These are phyloP conservation scores for Chaetoceros tenuissimus DNA, from an alignment of 108 stramenopile species.

Conservation along the genomic window DNA sequence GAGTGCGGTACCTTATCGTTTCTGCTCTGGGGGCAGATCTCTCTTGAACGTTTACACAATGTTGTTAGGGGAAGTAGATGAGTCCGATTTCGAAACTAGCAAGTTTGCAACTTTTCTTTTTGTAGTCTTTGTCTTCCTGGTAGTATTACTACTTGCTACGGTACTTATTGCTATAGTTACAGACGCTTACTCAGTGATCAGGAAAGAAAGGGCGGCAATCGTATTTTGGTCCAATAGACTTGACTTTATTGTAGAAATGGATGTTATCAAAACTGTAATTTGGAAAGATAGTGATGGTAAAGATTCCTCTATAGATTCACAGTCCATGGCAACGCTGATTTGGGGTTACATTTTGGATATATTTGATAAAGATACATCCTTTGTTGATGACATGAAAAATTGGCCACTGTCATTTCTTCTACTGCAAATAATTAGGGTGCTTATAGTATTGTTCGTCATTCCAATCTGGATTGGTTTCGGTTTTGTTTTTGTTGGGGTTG, in stretches of 20 bases:
- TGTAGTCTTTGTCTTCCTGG: conserved; percentile 32
- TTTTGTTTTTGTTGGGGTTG: conserved; percentile 26
- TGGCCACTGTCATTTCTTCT: too few species aligned
- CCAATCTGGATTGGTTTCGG: conserved; percentile 38
- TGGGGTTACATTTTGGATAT: conserved; percentile 36
- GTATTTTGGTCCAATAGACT: conserved; percentile 48
- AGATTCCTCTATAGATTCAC: conserved; percentile 32
- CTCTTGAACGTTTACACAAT: conserved; percentile 50
- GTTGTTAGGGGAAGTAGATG: conserved; percentile 59
- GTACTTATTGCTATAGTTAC: conserved; percentile 55
- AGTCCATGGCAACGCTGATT: conserved; percentile 21
- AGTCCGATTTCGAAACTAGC: conserved; percentile 17
- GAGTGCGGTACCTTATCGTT: too few species aligned
- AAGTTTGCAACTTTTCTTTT: conserved; percentile 20
- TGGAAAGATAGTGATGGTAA: conserved; percentile 20
- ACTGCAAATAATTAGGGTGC: conserved; percentile 21
- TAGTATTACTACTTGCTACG: conserved; percentile 41
- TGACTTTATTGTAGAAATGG: conserved; percentile 52
- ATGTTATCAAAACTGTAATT: conserved; percentile 24
- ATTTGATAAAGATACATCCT: too few species aligned
- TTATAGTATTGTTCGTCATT: conserved; percentile 23
- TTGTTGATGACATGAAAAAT: too few species aligned
- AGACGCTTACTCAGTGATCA: conserved; percentile 44
- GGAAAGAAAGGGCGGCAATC: conserved; percentile 43
- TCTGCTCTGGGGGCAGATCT: too few species aligned